Base-by-base conservation (phyloP, 139 green algal species). In the Coelastrella sp. region DNA sequence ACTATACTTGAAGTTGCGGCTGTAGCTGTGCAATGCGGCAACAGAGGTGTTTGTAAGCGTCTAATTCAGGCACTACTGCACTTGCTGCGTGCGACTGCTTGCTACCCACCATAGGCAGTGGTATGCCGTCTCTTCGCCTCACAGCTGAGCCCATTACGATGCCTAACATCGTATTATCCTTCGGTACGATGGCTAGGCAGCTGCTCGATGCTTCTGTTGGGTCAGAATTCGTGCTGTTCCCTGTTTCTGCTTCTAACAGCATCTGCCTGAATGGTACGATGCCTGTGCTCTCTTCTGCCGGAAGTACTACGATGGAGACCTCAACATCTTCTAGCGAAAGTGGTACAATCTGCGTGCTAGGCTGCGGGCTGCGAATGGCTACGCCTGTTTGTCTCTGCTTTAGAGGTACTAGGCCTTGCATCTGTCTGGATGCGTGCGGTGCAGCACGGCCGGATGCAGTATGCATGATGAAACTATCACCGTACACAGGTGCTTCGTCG, bases 201-300 rank as follows among this genome's bases (percentile, higher is more conserved):
- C 54, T 88, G 83, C 82, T 87, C 64, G n/a, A 59, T 47, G 61
- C 61, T 47, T 61, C 79, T 20, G 22, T 17, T 19, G 22, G 61
- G 19, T 64, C 79, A 13, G 65, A 6, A 8, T 54, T 68, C 66
- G 54, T 88, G 65, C 82, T 88, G 22, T 66, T 64, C 8, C 59
- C 60, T 61, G 65, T 56, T 17, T 88, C 60, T 16, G 23, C n/a
- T 5, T 87, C 68, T 16, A 17, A n/a, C 17, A 88, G 68, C 83
- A 84, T 68, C 75, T 64, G 59, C 13, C n/a, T 58, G 59, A 83
- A 83, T 20, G 86, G 86, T 59, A 90, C 86, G n/a, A 90, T 90
- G 86, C 59, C 75, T 5, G 57, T 82, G 81, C 81, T 87, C 11
- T 64, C 81, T 20, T 78, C 81, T 77, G 66, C 22, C 32, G 81